phyloP scores from a whole-genome alignment of 148 eudicot genomes.

The Rhododendron vialii region DNA sequence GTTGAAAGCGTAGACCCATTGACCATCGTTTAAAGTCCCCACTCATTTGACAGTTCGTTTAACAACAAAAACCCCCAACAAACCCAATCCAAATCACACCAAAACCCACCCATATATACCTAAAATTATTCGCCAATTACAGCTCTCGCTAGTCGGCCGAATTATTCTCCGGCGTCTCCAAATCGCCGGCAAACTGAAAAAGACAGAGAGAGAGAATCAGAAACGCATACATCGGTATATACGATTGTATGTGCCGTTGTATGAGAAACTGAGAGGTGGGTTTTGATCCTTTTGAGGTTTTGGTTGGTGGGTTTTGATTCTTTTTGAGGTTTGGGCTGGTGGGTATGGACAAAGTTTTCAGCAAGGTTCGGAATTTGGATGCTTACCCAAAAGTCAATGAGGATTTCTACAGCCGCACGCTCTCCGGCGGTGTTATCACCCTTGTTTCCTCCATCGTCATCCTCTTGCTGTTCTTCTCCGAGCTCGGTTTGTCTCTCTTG shows the following conservation, averaged over 20 bases:
- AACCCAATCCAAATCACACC: not conserved
- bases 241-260: not conserved
- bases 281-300: not conserved
- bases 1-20: not conserved
- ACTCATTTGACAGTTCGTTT: not conserved
- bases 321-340: not conserved
- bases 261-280: conserved; percentile 4
- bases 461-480: conserved; percentile 74
- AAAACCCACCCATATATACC: not conserved
- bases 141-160: not conserved
- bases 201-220: not conserved
- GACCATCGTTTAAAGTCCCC: not conserved
- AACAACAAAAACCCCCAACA: not conserved
- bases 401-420: conserved; percentile 82
- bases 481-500: conserved; percentile 51
- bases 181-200: not conserved
- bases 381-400: conserved; percentile 95
- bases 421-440: conserved; percentile 87
- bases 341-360: conserved; percentile 48
- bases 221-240: not conserved
- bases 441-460: conserved; percentile 58
- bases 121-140: not conserved
- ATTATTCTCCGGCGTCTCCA: not conserved
- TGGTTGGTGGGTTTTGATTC: not conserved
- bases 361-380: conserved; percentile 69